A percentile compares a stretch with the other conserved stretches of the same genome.
phyloP scores from a whole-genome alignment of 2,329 filamentous ascomycete species.

The Westerdykella ornata region DNA sequence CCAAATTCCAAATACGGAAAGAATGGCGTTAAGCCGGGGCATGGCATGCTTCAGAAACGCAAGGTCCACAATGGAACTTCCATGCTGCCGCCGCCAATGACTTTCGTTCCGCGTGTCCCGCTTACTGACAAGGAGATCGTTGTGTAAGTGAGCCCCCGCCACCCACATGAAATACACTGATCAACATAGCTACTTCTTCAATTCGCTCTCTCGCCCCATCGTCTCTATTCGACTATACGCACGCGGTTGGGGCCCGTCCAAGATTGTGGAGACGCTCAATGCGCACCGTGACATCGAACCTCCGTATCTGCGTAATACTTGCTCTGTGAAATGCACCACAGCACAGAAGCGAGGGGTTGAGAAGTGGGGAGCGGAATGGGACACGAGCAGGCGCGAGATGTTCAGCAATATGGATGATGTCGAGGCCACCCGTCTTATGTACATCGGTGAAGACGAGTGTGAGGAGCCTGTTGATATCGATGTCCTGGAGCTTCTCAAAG shows the following conservation, averaged over 20 bases:
- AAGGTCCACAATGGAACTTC: constrained; percentile 16
- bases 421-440: constrained; percentile 20
- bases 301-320: constrained; percentile 25
- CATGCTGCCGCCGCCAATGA: constrained; percentile 9
- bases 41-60: constrained; percentile 8
- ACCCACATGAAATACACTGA: background rate
- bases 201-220: constrained; percentile 15
- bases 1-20: too few relatives aligned
- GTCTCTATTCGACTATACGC: constrained; percentile 24
- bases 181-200: constrained; percentile 23
- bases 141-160: constrained; percentile 9
- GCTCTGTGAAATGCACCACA: constrained; percentile 23
- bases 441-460: constrained; percentile 2
- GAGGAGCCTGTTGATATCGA: constrained; percentile 9
- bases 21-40: too few relatives aligned
- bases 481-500: constrained; percentile 9
- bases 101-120: constrained; percentile 17
- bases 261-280: constrained; percentile 20
- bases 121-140: constrained; percentile 26
- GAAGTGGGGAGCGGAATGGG: constrained; percentile 15
- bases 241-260: constrained; percentile 17
- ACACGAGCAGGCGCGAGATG: background rate
- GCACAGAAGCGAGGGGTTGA: constrained; percentile 17
- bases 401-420: constrained; percentile 11
- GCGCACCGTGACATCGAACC: constrained; percentile 17